A percentile compares a stretch with the other conserved stretches of the same genome.
Evolutionary conservation across 805 yeast genomes (phyloP).

Genomic region (Pichia gijzeniarum): DNA sequence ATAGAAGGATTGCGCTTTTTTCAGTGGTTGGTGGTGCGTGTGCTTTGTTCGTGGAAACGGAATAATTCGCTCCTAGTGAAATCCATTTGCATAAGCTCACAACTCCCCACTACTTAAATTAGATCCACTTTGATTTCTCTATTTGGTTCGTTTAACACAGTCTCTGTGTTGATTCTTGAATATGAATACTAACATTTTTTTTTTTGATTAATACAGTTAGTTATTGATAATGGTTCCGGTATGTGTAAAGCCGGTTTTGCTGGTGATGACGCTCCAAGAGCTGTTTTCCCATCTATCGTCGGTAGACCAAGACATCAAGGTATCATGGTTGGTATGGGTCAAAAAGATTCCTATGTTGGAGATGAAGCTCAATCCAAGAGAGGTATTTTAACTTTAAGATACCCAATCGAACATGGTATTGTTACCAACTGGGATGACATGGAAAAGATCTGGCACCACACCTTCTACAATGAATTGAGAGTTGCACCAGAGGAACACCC

Average conservation of each 20-base stretch:
- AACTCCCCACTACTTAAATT: no score
- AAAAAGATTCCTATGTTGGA: constrained; percentile 99
- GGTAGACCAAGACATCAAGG: constrained; percentile 99
- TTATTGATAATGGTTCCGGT: constrained; percentile 99
- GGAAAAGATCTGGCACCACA: constrained; percentile 99
- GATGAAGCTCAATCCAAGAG: constrained; percentile 99
- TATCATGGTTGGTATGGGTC: constrained; percentile 99
- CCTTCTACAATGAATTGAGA: constrained; percentile 99
- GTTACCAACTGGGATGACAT: constrained; percentile 99
- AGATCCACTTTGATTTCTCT: no score
- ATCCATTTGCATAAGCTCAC: no score
- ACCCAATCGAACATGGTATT: constrained; percentile 99
- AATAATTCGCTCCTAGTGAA: no score
- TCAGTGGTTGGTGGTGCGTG: no score
- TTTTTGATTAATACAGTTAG: constrained; percentile 37
- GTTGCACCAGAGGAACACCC: constrained; percentile 99
- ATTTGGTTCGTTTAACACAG: no score
- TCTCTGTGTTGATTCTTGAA: neutral
- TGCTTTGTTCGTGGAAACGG: neutral
- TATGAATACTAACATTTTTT: constrained; percentile 4
- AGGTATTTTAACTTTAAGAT: constrained; percentile 98
- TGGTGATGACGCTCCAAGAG: constrained; percentile 99
- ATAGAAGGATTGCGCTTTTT: no score
- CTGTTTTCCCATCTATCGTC: constrained; percentile 99
- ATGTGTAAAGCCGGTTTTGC: constrained; percentile 99